phyloP scores from a whole-genome alignment of 306 rosid genomes.

The Quercus glauca region DNA sequence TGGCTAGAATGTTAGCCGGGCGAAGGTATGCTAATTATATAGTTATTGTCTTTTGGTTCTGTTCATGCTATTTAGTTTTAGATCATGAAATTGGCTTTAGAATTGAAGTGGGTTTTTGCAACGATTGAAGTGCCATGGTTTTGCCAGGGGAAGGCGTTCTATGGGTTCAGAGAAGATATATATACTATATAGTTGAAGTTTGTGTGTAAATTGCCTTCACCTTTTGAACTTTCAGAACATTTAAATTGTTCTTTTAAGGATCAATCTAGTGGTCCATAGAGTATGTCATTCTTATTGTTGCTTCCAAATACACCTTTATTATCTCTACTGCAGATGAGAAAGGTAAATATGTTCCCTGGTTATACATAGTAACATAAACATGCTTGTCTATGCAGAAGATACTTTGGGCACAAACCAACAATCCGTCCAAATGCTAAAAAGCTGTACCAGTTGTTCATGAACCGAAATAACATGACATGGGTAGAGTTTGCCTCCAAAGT shows the following conservation, averaged over 20 bases:
- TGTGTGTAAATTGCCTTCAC: background rate
- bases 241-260: background rate
- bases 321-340: background rate
- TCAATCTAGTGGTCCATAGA: background rate
- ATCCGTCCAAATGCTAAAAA: slow-evolving; percentile 83
- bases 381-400: slow-evolving; percentile 59
- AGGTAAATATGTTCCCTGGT: slow-evolving; percentile 1
- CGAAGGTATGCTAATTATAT: slow-evolving; percentile 53
- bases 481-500: slow-evolving; percentile 64
- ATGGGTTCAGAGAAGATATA: background rate
- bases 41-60: background rate
- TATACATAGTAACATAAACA: background rate
- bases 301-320: background rate
- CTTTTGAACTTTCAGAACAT: background rate
- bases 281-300: background rate
- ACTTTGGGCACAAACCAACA: slow-evolving; percentile 86
- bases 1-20: slow-evolving; percentile 95
- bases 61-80: background rate
- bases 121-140: background rate
- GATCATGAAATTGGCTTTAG: background rate
- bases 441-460: slow-evolving; percentile 48
- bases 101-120: background rate
- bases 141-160: background rate
- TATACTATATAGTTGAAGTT: background rate
- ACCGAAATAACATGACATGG: slow-evolving; percentile 62